Evolutionary conservation across 768 basidiomycete genomes (phyloP), one percentile per base, ranked within the genome.

Genomic region (Calocera cornea): DNA sequence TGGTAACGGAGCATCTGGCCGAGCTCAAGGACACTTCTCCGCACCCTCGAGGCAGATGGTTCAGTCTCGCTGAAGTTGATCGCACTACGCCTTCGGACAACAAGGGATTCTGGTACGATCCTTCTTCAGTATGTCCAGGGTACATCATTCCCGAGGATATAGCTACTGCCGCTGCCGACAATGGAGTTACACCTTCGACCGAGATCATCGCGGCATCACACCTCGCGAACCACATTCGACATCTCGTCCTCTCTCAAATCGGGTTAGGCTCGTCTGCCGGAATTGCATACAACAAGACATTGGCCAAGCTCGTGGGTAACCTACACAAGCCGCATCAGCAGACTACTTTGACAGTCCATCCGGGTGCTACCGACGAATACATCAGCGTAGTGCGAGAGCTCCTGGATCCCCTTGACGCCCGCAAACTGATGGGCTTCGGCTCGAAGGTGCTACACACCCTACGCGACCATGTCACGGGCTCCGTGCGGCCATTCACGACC

Each of bases 271-370:
- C 71, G 1, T 72, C 71, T 8, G 71, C 67, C 22, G 72, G 72
- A 1, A 66, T 72, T n/a, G 65, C 71, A 1, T 69, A 69, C 27
- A 66, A 63, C 68, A 72, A 72, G 65, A 54, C 67, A 14, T 33
- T 72, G 3, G 67, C 68, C 24, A 72, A 73, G 67, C 69, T 71
- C n/a, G 64, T 71, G n/a, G 72, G 70, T 1, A 71, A 68, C 36
- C 44, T 70, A 16, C 67, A 73, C 67, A 73, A 73, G 65, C 72
- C 72, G 5, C 67, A 68, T 17, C 50, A 71, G 36, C 72, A 73
- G 34, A 73, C 72, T 1, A 69, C 70, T n/a, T 60, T 70, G 65
- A 41, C 60, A 50, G 41, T 64, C 66, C 29, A 24, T 17, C 29
- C 38, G 11, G 27, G 66, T 66, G 16, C 2, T 31, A 7, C 16